Percentiles rank a stretch among this genome's conserved stretches.
phyloP scores from a whole-genome alignment of 257 asterid species.

The Apocynum venetum region DNA sequence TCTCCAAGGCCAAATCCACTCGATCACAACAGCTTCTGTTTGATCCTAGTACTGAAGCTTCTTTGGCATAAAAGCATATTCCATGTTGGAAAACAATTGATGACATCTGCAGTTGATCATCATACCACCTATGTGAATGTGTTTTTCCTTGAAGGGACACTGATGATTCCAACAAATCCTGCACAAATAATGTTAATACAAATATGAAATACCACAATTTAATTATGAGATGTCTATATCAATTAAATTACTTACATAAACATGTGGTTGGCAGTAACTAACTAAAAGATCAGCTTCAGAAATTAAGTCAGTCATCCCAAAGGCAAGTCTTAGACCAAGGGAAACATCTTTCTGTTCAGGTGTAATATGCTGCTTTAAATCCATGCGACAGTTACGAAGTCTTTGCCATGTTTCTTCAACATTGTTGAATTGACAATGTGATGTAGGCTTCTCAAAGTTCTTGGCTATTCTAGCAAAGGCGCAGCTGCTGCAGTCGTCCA shows the following conservation, averaged over 20 bases:
- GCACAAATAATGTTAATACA: slow-evolving; percentile 19
- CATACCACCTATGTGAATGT: slow-evolving; percentile 53
- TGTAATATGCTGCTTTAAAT: slow-evolving; percentile 46
- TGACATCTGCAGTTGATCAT: slow-evolving; percentile 68
- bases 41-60: slow-evolving; percentile 47
- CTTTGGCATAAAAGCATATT: slow-evolving; percentile 61
- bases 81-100: slow-evolving; percentile 75
- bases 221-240: slow-evolving; percentile 1
- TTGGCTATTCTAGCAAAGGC: slow-evolving; percentile 37
- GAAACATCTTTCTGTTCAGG: slow-evolving; percentile 59
- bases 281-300: slow-evolving; percentile 74
- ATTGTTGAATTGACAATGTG: slow-evolving; percentile 30
- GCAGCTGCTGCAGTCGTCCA: slow-evolving; percentile 90
- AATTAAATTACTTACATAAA: slow-evolving; percentile 41
- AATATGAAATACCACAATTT: background rate
- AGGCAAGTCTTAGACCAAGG: slow-evolving; percentile 37
- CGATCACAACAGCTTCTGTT: slow-evolving; percentile 29
- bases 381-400: slow-evolving; percentile 42
- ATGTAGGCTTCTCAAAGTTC: slow-evolving; percentile 24
- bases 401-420: slow-evolving; percentile 71
- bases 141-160: slow-evolving; percentile 31
- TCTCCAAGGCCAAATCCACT: slow-evolving; percentile 68
- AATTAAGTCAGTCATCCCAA: slow-evolving; percentile 57
- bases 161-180: slow-evolving; percentile 56
- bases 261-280: slow-evolving; percentile 46